These are phyloP conservation scores for Hypomyces rosellus DNA, from an alignment of 2,329 filamentous ascomycete genomes.

Conservation along the genomic window DNA sequence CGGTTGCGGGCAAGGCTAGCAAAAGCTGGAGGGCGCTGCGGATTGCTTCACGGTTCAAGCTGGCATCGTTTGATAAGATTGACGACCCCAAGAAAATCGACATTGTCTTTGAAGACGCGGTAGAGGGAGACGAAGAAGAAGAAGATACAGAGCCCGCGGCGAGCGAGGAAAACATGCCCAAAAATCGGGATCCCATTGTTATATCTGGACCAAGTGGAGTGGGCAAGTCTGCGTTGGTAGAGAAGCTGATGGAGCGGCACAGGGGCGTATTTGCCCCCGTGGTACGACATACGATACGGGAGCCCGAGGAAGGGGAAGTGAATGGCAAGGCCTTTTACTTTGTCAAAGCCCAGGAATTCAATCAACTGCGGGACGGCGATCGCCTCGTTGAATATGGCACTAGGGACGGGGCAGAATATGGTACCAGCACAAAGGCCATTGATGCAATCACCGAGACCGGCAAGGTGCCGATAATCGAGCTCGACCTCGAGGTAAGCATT, in stretches of 20 bases:
- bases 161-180: conserved; percentile 34
- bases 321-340: conserved; percentile 49
- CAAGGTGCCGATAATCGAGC: conserved; percentile 54
- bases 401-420: conserved; percentile 45
- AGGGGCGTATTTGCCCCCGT: conserved; percentile 59
- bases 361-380: conserved; percentile 53
- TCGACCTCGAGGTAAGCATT: conserved; percentile 45
- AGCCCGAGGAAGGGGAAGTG: conserved; percentile 43
- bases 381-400: conserved; percentile 52
- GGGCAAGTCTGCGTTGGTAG: conserved; percentile 58
- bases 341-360: conserved; percentile 49
- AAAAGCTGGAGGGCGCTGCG: conserved; percentile 87
- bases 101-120: conserved; percentile 48
- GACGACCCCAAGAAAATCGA: conserved; percentile 71
- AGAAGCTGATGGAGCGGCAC: conserved; percentile 56
- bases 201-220: conserved; percentile 58
- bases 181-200: conserved; percentile 52
- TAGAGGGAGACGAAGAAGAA: conserved; percentile 27
- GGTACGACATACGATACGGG: conserved; percentile 48
- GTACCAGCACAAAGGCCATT: conserved; percentile 48
- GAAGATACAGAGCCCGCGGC: conserved; percentile 29
- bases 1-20: conserved; percentile 70
- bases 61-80: conserved; percentile 79
- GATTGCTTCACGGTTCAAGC: conserved; percentile 65
- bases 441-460: conserved; percentile 46